Conservation (phyloP, 805 yeast genomes). For the Lachancea fermentati region DNA sequence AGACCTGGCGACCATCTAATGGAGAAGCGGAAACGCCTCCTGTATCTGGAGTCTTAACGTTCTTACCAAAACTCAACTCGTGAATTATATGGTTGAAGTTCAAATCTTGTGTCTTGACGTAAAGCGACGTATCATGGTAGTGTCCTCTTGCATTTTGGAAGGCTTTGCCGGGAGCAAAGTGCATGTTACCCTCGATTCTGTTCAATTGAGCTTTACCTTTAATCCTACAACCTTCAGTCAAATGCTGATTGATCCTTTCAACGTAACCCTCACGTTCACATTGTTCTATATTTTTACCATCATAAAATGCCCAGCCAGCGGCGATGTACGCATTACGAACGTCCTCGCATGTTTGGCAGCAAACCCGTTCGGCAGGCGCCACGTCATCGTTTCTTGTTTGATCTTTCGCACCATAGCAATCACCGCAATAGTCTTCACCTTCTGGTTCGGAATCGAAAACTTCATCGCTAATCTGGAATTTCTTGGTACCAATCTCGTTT, state of each 20-base stretch:
- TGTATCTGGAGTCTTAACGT: constrained; percentile 35
- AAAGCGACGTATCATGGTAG: constrained; percentile 79
- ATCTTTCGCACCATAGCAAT: constrained; percentile 81
- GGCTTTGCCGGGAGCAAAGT: constrained; percentile 93
- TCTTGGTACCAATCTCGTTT: constrained; percentile 36
- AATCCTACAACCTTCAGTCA: constrained; percentile 84
- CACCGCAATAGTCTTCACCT: constrained; percentile 60
- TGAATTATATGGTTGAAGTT: constrained; percentile 73
- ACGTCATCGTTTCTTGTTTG: constrained; percentile 43
- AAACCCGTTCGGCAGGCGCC: constrained; percentile 40
- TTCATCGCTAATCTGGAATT: constrained; percentile 38
- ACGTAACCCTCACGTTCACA: constrained; percentile 90
- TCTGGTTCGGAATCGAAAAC: constrained; percentile 32
- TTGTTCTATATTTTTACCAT: constrained; percentile 81
- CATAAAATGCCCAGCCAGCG: constrained; percentile 82
- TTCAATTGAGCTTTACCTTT: constrained; percentile 74
- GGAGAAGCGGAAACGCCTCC: constrained; percentile 45
- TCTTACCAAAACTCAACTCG: constrained; percentile 74
- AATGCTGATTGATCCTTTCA: constrained; percentile 46
- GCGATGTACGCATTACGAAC: constrained; percentile 75
- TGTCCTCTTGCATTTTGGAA: constrained; percentile 54
- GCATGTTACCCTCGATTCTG: constrained; percentile 84
- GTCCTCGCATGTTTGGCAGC: constrained; percentile 83
- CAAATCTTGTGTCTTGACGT: constrained; percentile 51
- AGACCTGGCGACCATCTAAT: constrained; percentile 46